A percentile compares a stretch with the other conserved stretches of the same genome.
phyloP scores from a whole-genome alignment of 2,329 filamentous ascomycete genomes.

The Fusarium chuoi region DNA sequence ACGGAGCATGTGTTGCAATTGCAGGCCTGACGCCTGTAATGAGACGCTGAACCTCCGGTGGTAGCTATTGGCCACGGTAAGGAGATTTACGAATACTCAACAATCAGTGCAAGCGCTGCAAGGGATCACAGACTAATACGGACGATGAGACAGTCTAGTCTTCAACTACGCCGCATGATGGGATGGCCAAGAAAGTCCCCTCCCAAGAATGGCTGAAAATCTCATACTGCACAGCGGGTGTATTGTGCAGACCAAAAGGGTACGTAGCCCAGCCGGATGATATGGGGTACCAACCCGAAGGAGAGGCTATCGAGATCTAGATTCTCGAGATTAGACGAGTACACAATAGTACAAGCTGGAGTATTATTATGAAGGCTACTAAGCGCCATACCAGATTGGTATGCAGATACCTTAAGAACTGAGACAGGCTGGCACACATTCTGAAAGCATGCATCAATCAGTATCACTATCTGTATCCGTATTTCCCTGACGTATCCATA shows the following conservation, averaged over 20 bases:
- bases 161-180: slow-evolving; percentile 4
- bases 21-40: slow-evolving; percentile 7
- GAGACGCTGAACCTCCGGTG: neutral
- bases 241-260: neutral
- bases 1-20: neutral
- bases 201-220: neutral
- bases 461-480: neutral
- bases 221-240: neutral
- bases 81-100: slow-evolving; percentile 1
- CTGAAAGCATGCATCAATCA: neutral
- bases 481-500: neutral
- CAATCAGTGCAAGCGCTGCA: neutral
- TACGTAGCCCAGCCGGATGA: neutral
- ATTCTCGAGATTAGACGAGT: slow-evolving; percentile 32
- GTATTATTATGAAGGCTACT: neutral
- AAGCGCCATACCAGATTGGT: neutral
- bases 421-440: neutral
- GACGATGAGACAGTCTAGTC: slow-evolving; percentile 11
- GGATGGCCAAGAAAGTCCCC: neutral
- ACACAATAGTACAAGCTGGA: neutral
- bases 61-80: neutral
- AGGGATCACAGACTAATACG: neutral
- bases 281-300: slow-evolving; percentile 4
- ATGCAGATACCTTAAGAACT: neutral
- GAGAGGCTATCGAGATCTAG: slow-evolving; percentile 28